phyloP scores from a whole-genome alignment of 2,329 filamentous ascomycete species.

The Leptographium wingfieldii region DNA sequence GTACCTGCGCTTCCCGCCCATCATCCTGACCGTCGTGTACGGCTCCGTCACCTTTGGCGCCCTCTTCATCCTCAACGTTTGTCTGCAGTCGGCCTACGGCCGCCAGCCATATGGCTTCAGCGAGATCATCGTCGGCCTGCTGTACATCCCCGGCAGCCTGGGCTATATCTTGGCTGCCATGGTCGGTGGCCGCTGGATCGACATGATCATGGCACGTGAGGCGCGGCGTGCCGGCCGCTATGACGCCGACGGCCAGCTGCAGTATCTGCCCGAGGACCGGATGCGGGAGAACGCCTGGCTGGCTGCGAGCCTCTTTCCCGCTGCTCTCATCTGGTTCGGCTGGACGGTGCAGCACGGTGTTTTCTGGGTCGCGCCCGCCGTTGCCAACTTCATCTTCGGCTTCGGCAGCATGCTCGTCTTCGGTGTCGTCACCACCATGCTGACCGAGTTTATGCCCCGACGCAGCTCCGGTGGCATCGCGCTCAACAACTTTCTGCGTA shows the following conservation, averaged over 20 bases:
- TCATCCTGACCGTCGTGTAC: constrained; percentile 60
- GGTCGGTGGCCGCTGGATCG: constrained; percentile 65
- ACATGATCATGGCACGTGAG: constrained; percentile 67
- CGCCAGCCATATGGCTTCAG: constrained; percentile 53
- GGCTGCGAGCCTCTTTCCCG: constrained; percentile 57
- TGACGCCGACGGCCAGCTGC: constrained; percentile 50
- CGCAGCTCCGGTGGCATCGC: constrained; percentile 61
- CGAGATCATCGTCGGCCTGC: constrained; percentile 56
- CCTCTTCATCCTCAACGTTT: constrained; percentile 68
- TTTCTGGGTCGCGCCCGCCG: constrained; percentile 48
- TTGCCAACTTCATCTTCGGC: constrained; percentile 64
- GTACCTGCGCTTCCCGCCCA: constrained; percentile 62
- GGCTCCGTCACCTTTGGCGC: constrained; percentile 63
- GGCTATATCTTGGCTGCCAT: constrained; percentile 61
- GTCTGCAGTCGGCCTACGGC: constrained; percentile 58
- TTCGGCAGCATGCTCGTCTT: constrained; percentile 70
- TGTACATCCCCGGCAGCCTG: constrained; percentile 64
- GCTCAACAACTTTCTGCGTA: constrained; percentile 69
- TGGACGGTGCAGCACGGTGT: constrained; percentile 58
- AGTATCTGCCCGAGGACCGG: constrained; percentile 66
- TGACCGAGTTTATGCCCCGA: constrained; percentile 71
- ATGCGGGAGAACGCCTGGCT: constrained; percentile 76
- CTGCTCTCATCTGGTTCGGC: constrained; percentile 61
- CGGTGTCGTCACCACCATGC: constrained; percentile 62
- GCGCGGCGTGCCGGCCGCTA: constrained; percentile 57